These are phyloP conservation scores for Aspergillus jensenii DNA, from an alignment of 2,329 filamentous ascomycete genomes.

Conservation along the genomic window DNA sequence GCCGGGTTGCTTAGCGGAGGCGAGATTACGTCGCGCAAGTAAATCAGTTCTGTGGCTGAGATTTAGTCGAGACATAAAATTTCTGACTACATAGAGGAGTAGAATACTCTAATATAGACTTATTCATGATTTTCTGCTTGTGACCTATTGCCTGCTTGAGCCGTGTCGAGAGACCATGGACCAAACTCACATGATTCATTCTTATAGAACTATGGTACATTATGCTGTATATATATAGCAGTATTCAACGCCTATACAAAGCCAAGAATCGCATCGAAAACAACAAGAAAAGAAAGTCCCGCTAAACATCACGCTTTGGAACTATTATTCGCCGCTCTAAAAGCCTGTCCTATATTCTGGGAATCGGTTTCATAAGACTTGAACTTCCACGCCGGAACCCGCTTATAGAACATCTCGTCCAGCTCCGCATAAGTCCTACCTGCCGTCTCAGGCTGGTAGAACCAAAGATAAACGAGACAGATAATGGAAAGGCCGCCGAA, in stretches of 20 bases:
- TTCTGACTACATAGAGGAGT: background rate
- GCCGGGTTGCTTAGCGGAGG: slow-evolving; percentile 47
- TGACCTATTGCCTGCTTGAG: background rate
- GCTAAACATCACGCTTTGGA: background rate
- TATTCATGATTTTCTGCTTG: background rate
- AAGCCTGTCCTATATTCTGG: background rate
- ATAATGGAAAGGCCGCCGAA: slow-evolving; percentile 24
- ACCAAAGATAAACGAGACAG: slow-evolving; percentile 23
- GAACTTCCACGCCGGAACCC: slow-evolving; percentile 17
- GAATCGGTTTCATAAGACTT: slow-evolving; percentile 7
- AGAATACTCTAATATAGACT: background rate
- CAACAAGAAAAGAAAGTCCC: background rate
- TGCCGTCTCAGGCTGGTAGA: slow-evolving; percentile 27
- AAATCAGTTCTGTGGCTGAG: background rate
- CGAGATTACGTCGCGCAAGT: slow-evolving; percentile 25
- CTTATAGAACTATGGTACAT: too few species aligned
- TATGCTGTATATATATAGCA: too few species aligned
- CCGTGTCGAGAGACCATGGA: too few species aligned
- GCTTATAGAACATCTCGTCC: slow-evolving; percentile 28
- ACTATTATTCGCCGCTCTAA: background rate
- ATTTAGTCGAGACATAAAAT: background rate
- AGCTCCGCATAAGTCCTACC: slow-evolving; percentile 33
- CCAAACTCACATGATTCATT: too few species aligned
- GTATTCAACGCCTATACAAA: too few species aligned
- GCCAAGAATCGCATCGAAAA: background rate